Evolutionary conservation across 768 basidiomycete species (phyloP).

Genomic region (Phaffia tasmanica): DNA sequence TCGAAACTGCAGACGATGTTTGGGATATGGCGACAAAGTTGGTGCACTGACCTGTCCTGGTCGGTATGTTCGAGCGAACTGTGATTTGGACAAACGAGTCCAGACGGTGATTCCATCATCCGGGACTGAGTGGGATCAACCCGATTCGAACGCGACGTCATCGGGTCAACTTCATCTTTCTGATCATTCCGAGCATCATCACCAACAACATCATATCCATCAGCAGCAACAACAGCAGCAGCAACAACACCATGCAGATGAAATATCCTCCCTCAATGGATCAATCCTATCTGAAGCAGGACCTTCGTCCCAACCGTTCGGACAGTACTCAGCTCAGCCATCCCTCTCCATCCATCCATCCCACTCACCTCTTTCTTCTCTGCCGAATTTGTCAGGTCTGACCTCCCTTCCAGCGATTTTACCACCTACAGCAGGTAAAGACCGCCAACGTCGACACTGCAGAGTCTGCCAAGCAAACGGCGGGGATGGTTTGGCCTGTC

Average conservation of each 20-base stretch:
- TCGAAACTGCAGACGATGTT: slow-evolving; percentile 8
- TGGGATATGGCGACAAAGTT: background rate
- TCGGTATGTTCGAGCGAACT: slow-evolving; percentile 4
- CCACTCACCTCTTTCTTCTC: no score
- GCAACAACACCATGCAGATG: no score
- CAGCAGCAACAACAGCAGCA: no score
- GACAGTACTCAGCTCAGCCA: no score
- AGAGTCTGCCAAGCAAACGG: slow-evolving; percentile 3
- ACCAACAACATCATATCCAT: no score
- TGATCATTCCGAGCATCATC: no score
- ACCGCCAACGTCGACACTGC: slow-evolving; percentile 3
- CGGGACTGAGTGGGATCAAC: no score
- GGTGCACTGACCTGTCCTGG: slow-evolving; percentile 1
- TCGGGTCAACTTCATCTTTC: no score
- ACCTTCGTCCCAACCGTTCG: background rate
- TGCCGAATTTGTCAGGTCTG: background rate
- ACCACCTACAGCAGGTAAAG: background rate
- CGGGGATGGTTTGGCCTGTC: slow-evolving; percentile 2
- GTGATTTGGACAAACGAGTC: background rate
- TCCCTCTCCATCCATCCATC: no score
- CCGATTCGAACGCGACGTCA: no score
- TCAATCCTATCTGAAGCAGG: background rate
- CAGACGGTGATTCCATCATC: no score
- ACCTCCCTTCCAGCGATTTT: background rate
- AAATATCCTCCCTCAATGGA: background rate